Conservation (phyloP, 192 early-diverging fungal species). For the Pilobolus umbonatus region DNA sequence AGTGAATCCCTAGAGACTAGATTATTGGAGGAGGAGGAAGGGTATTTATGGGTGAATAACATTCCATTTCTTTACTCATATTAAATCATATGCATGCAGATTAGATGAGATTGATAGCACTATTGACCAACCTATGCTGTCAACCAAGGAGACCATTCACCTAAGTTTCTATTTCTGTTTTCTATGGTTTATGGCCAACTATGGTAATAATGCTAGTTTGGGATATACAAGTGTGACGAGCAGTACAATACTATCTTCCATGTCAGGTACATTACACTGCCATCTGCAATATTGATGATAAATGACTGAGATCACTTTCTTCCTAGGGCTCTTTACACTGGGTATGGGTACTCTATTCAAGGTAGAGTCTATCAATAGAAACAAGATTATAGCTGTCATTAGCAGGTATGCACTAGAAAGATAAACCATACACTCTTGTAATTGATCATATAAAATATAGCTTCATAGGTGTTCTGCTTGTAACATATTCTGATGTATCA, state of each 20-base stretch:
- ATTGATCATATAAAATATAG: conserved; percentile 27
- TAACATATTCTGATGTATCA: conserved; percentile 41
- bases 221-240: conserved; percentile 73
- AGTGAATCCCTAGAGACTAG: not conserved
- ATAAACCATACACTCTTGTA: not conserved
- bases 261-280: conserved; percentile 46
- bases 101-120: not conserved
- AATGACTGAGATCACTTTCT: not conserved
- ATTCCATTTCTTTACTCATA: not conserved
- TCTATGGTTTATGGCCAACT: conserved; percentile 80
- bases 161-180: conserved; percentile 68
- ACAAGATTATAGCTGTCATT: conserved; percentile 57
- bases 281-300: not conserved
- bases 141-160: conserved; percentile 43
- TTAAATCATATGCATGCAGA: not conserved
- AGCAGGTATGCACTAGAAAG: conserved; percentile 51
- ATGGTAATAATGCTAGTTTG: conserved; percentile 66
- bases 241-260: conserved; percentile 70
- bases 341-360: conserved; percentile 57
- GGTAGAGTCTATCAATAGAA: conserved; percentile 53
- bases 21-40: not conserved
- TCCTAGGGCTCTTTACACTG: conserved; percentile 64
- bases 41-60: not conserved
- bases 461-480: conserved; percentile 62
- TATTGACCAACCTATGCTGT: conserved; percentile 10